Percentiles rank a stretch among this genome's conserved stretches.
phyloP scores from a whole-genome alignment of 306 rosid genomes.

The Aeschynomene evenia region DNA sequence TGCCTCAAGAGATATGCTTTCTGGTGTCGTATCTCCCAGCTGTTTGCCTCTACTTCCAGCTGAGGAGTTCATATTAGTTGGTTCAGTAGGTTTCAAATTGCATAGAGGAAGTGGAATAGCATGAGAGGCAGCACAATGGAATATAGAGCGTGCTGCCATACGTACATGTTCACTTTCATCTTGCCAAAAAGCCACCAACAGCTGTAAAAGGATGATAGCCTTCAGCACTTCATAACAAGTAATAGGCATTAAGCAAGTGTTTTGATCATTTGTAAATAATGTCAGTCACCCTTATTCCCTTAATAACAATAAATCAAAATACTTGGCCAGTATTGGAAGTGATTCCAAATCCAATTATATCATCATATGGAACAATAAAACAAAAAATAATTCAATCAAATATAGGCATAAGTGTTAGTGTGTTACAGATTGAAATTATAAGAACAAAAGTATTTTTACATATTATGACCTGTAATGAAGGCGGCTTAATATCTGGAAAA shows the following conservation, averaged over 20 bases:
- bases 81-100: slow-evolving; percentile 48
- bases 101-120: slow-evolving; percentile 72
- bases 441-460: slow-evolving; percentile 25
- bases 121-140: slow-evolving; percentile 95
- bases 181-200: slow-evolving; percentile 99
- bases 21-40: slow-evolving; percentile 32
- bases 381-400: slow-evolving; percentile 3
- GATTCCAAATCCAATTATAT: slow-evolving; percentile 16
- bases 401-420: too few relatives aligned
- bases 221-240: slow-evolving; percentile 28
- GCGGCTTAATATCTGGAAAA: slow-evolving; percentile 80
- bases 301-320: slow-evolving; percentile 18
- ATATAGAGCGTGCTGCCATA: slow-evolving; percentile 97
- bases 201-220: slow-evolving; percentile 50
- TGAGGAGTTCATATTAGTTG: slow-evolving; percentile 30
- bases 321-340: slow-evolving; percentile 8
- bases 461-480: slow-evolving; percentile 79
- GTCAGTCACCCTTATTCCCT: slow-evolving; percentile 17
- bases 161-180: slow-evolving; percentile 90
- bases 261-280: slow-evolving; percentile 12
- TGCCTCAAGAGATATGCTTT: slow-evolving; percentile 38
- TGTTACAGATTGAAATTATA: slow-evolving; percentile 11
- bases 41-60: slow-evolving; percentile 42
- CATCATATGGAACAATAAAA: slow-evolving; percentile 14
- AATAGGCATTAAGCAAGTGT: slow-evolving; percentile 1